A percentile compares a stretch with the other conserved stretches of the same genome.
phyloP scores from a whole-genome alignment of 1,284 basidiomycete genomes.

The Leccinum pallidistipes region DNA sequence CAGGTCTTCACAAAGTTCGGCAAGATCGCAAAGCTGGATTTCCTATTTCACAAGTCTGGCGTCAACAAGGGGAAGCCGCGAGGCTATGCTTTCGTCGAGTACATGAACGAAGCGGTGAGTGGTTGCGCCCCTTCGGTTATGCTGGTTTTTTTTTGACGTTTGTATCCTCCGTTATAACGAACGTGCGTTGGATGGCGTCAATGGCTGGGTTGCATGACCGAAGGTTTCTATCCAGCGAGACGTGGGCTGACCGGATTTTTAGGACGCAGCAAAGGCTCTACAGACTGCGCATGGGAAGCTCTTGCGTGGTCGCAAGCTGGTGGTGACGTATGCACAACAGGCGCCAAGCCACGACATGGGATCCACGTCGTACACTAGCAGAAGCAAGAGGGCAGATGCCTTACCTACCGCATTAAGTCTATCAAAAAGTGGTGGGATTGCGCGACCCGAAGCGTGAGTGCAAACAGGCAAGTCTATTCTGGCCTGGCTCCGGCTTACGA shows the following conservation, averaged over 20 bases:
- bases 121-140: conserved; percentile 21
- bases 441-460: conserved; percentile 62
- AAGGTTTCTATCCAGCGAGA: conserved; percentile 14
- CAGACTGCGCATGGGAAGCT: conserved; percentile 76
- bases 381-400: conserved; percentile 28
- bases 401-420: conserved; percentile 88
- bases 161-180: conserved; percentile 53
- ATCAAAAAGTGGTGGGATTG: conserved; percentile 68
- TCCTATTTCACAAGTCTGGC: conserved; percentile 92
- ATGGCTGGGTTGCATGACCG: conserved; percentile 21
- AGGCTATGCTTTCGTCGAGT: conserved; percentile 96
- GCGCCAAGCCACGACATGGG: conserved; percentile 54
- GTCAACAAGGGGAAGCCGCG: conserved; percentile 87
- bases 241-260: conserved; percentile 21
- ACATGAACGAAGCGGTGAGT: conserved; percentile 76
- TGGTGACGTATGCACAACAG: conserved; percentile 89
- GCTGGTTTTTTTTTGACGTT: conserved; percentile 28
- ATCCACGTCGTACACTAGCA: conserved; percentile 27
- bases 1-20: conserved; percentile 91
- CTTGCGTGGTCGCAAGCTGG: conserved; percentile 82
- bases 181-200: conserved; percentile 23
- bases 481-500: conserved; percentile 12
- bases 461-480: background rate
- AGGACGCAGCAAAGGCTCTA: conserved; percentile 89
- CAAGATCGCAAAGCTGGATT: conserved; percentile 90